Base-by-base conservation (phyloP, 2,329 filamentous ascomycete genomes). In the Cladosporium austrohemisphaericum region DNA sequence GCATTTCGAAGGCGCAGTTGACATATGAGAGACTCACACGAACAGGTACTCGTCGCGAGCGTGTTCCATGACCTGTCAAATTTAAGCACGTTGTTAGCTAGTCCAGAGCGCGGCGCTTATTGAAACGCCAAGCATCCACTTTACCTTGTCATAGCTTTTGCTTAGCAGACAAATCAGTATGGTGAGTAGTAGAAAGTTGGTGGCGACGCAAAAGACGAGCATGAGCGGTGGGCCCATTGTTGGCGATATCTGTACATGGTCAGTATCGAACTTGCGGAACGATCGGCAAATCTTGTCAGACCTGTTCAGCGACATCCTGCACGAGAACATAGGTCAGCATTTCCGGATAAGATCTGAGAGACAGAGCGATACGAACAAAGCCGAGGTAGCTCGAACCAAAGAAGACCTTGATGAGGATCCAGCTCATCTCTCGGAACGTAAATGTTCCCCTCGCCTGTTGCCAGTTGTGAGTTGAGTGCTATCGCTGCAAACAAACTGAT, bases 361-460 rank as follows among this genome's bases (percentile, higher is more conserved):
- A 16, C 7, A 23, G 33, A 26, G 10, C 13, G n/a, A 9, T 13
- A 77, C 78, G 70, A 61, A 81, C 78, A 61, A 92, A 90, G 36
- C 87, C 87, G 41, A 89, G 76, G 60, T 81, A 86, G 63, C 79
- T 85, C 14, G 83, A 85, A 9, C 86, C 87, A 62, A 88, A 90
- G 65, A 91, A 91, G 45, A 91, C 88, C 65, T 88, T 88, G 54
- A 86, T 84, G 49, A 90, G 68, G 54, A 87, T 83, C 78, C 85
- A 85, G 28, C 83, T 82, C 85, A 91, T 91, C 49, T 83, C 72
- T 8, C 71, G 68, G 19, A 85, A 76, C 4, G 75, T 78, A 61
- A 85, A 89, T 2, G 71, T 69, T 43, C 86, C 84, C 48, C 86
- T 79, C n/a, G 85, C n/a, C n/a, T n/a, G n/a, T n/a, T n/a, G n/a